Evolutionary conservation across 2,329 filamentous ascomycete species (phyloP), one percentile per base, ranked within the genome.

Genomic region (Coniella lustricola): DNA sequence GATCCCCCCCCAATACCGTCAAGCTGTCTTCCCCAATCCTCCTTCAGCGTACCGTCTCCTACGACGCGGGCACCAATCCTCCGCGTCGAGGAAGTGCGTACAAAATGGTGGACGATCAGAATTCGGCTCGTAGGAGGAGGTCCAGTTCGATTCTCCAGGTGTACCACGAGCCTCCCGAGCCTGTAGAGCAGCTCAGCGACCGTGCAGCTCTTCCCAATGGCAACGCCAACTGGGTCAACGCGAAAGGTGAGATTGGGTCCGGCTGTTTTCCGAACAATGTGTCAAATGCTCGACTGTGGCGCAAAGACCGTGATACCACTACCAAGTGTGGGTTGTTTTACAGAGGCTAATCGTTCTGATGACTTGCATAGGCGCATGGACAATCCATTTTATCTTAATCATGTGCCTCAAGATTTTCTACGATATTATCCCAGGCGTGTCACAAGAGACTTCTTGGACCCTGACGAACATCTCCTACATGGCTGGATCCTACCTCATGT

Each of bases 401-500:
- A 74, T 85, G 52, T 81, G 82, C 62, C 81, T 95, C 65, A 98
- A 98, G 73, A 91, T 98, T 64, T 80, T 98, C 62, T 98, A 91
- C 75, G 90, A 96, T 69, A 91, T 95, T 62, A 86, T 98, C 54
- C 93, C 93, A 16, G 90, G 90, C 57, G 87, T 97, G 59, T 95
- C 91, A 31, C 93, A 97, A 70, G 93, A 98, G 72, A 95, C 90
- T 35, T 97, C 91, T 54, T 98, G 93, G 93, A 98, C 93, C 10
- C 75, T 98, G 58, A 95, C 90, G 68, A 98, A 98, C 70, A 95
- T 97, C 68, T 90, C 90, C 44, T 98, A 98, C 77, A 97, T 97
- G 90, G 87, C 93, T 62, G 90, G 90, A 62, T 96, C 91, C 36
- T 98, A 97, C 69, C 81, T 98, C 68, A 98, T 98, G 93, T 98